phyloP scores from a whole-genome alignment of 805 yeast genomes.

The Candida fluviatilis region DNA sequence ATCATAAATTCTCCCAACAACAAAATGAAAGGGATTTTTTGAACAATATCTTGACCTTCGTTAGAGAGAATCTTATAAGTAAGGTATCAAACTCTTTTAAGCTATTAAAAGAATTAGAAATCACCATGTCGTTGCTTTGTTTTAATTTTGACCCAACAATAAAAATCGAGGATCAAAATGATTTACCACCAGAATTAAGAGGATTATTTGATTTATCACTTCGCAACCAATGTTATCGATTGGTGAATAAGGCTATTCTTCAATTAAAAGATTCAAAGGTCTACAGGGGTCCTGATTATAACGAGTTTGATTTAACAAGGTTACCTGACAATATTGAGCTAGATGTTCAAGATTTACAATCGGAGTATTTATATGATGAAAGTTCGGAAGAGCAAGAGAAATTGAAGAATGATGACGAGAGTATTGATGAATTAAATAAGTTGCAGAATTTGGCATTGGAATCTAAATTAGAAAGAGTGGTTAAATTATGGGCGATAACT shows the following conservation, averaged over 20 bases:
- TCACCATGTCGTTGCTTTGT: conserved; percentile 76
- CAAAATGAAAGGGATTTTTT: conserved; percentile 38
- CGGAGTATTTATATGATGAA: conserved; percentile 2
- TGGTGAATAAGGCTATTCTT: conserved; percentile 62
- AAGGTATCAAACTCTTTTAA: conserved; percentile 55
- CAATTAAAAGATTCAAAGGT: conserved; percentile 8
- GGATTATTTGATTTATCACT: conserved; percentile 55
- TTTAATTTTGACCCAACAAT: conserved; percentile 38
- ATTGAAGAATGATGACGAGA: conserved; percentile 6
- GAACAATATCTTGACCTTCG: conserved; percentile 51
- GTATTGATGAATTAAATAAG: conserved; percentile 15
- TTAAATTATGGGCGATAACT: conserved; percentile 62
- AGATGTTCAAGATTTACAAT: conserved; percentile 3
- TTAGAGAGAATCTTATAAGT: conserved; percentile 56
- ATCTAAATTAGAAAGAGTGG: conserved; percentile 48
- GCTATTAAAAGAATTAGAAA: conserved; percentile 69
- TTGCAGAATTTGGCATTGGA: conserved; percentile 22
- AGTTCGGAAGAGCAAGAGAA: conserved; percentile 4
- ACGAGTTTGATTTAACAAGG: conserved; percentile 16
- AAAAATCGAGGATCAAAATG: conserved; percentile 31
- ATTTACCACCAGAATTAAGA: conserved; percentile 52
- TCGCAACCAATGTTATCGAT: conserved; percentile 60
- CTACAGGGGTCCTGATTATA: conserved; percentile 17
- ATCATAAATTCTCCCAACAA: conserved; percentile 26
- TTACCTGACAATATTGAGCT: conserved; percentile 7